Evolutionary conservation across 2,329 filamentous ascomycete species (phyloP), one percentile per base, ranked within the genome.

Genomic region (Neopestalotiopsis sp.): DNA sequence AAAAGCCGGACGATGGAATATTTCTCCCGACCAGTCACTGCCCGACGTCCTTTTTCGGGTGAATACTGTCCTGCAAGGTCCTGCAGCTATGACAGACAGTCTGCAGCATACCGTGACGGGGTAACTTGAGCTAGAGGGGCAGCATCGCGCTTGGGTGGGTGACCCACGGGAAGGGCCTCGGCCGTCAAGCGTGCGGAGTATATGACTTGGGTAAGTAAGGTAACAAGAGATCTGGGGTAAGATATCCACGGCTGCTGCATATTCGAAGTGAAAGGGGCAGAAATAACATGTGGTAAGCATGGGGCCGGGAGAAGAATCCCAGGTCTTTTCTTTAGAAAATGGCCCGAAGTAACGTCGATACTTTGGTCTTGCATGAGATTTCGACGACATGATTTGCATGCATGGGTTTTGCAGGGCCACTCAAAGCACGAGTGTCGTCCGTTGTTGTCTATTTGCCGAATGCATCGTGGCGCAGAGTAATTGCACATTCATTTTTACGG

Each of bases 321-420:
- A 34, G 40, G 34, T 17, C 2, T 30, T 34, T 38, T 34, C 34
- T 62, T 20, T 17, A 20, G n/a, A 53, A 53, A 53, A 10, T 62
- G 59, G 28, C 59, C 34, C 57, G 34, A 40, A 38, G 59, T 62
- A 62, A 62, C 59, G n/a, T 62, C 59, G 59, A 62, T 62, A 62
- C 59, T 62, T 62, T 40, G 59, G n/a, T 34, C 59, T 38, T 62
- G 59, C 59, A 62, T 62, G 59, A 62, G 4, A 38, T 7, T n/a
- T 38, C 34, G 32, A 34, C 59, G 59, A 62, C 32, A 40, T 38
- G 34, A 30, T 38, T 28, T 53, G 45, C 45, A 38, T 53, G 45
- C 45, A 53, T 53, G n/a, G 20, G 4, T 3, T 20, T 20, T 20
- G 17, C 42, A 53, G 45, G 24, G 17, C 45, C 45, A 53, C 20